Base-by-base conservation (phyloP, 1,284 basidiomycete species). In the Mycena sp. region DNA sequence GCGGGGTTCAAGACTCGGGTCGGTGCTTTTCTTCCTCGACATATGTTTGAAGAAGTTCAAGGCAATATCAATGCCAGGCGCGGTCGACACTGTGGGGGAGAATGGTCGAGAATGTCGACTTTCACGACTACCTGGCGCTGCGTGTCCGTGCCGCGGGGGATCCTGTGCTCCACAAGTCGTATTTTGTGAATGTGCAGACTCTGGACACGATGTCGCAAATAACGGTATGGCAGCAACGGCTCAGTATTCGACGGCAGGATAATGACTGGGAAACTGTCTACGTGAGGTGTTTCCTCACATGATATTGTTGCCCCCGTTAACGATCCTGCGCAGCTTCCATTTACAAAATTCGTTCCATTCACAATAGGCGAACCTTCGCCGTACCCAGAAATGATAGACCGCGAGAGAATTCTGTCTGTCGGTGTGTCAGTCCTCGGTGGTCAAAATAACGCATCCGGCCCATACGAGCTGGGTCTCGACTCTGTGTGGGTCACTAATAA, bases 161-260 rank as follows among this genome's bases (percentile, higher is more conserved):
- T 63, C 85, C 86, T 16, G 81, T 84, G 45, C 91, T 90, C 17
- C 84, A 86, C 63, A 87, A 87, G 68, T 91, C 92, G 7, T 95
- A 94, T 77, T 95, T 92, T 71, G 92, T 95, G 61, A 97, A 97
- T 75, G 78, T 97, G 30, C 95, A 96, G 75, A 96, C 94, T 2
- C 86, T 90, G 51, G 91, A 92, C 1, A 88, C 91, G 2, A 83
- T 92, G 50, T 83, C 86, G 43, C 89, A 87, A 23, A 94, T 96
- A 75, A 80, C 38, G 10, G 30, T 97, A 19, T 97, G 94, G 89
- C 95, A 96, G 72, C 95, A 97, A 72, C 84, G 93, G 37, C 79
- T 97, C 37, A 93, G 88, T 76, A 92, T 96, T 74, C 81, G 85
- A 59, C 83, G 86, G 53, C 80, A 82, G 23, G 88, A 92, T 57